Evolutionary conservation across 441 rosid species (phyloP), one percentile per base, ranked within the genome.

Genomic region (Viola pubescens): DNA sequence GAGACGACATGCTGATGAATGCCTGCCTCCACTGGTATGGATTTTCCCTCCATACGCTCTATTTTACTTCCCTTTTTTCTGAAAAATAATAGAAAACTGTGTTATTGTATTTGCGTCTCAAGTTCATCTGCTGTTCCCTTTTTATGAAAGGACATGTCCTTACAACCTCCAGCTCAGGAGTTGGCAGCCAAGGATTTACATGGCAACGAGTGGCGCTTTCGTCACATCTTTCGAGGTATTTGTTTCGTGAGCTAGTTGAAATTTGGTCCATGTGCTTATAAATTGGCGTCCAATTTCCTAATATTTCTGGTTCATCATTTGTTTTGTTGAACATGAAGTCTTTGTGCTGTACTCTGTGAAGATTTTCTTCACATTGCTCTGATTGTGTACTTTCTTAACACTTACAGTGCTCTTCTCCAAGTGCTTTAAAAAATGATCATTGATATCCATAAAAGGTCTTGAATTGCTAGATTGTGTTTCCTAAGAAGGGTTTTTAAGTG

Each of bases 161-260:
- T 79, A 61, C 92, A 86, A 60, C 94, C 96, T 62, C 98, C 96
- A 40, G 88, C 88, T 42, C 98, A 92, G 73, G 98, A 92, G 67
- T 92, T 92, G 63, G 75, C 89, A 47, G 97, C 98, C 40, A 89
- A 85, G 66, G 98, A 89, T 60, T 80, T 92, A 54, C 98, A 89
- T 73, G 98, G 94, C 60, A 80, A 81, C 13, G 96, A 86, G 72
- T 92, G 98, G 98, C 87, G 72, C 72, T 92, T 92, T 68, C 81
- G 97, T 43, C 98, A 92, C 76, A 92, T 92, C 51, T 92, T 87
- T 76, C 74, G 98, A 80, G 97, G 98, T 92, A 69, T 48, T 52
- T 60, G 52, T 54, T 58, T 26, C 13, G 49, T 4, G 48, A 62
- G 56, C 46, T 46, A 12, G 9, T 46, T 41, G 37, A 59, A 59